Evolutionary conservation across 2,329 filamentous ascomycete genomes (phyloP), one percentile per base, ranked within the genome.

Genomic region (Orbilia javanica): DNA sequence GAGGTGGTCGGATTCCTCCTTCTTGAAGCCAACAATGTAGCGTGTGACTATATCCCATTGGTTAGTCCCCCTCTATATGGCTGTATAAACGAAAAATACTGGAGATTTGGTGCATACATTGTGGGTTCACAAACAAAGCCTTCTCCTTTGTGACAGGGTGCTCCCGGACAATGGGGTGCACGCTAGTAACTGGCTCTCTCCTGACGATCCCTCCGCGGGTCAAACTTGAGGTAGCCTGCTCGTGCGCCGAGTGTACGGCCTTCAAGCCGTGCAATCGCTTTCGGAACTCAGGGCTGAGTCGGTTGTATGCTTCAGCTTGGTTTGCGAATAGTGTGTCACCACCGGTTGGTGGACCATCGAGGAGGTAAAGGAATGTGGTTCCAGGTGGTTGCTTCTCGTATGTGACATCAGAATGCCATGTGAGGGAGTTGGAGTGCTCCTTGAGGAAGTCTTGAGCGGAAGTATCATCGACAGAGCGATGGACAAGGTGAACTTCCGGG

Each of bases 351-450:
- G 71, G 78, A 15, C 71, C 72, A 82, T 97, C 93, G n/a, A 97
- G 88, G 62, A 94, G 87, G 83, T 96, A 97, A 39, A 97, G 85
- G 84, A 97, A 96, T 0, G 94, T 97, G 0, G 93, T 97, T 31
- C 93, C 93, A 0, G 94, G 93, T 0, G 94, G 93, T 85, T 97
- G 94, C 80, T 89, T 86, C 85, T 97, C 94, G 83, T 96, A 97
- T 0, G 92, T 92, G 0, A 97, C 91, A 81, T 97, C 94, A 0
- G 90, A 92, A 85, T 97, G 94, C 93, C 93, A 97, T 6, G 93
- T 93, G 0, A 96, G 90, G 0, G 91, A 92, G 84, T 91, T 95
- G 2, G 92, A 94, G 22, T 92, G 88, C 55, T 89, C 88, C 68
- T 88, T 85, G 80, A 93, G 90, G 84, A 91, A 92, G 60, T 88